Evolutionary conservation across 176 grass and related monocot genomes (phyloP), one percentile per base, ranked within the genome.

Genomic region (Oryza coarctata): DNA sequence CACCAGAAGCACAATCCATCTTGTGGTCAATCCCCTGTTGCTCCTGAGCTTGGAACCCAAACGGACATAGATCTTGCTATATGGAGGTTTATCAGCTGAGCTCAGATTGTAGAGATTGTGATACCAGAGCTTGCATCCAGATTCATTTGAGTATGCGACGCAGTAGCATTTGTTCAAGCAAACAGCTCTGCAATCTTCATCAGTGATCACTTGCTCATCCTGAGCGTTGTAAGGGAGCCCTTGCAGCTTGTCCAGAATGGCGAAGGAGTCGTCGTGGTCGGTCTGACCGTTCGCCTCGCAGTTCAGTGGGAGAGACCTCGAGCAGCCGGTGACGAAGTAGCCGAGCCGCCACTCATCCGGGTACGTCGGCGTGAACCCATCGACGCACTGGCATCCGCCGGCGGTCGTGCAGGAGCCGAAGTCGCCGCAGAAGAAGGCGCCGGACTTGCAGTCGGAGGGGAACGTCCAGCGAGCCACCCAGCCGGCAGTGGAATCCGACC

Each of bases 121-220:
- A 26, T 75, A 63, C 89, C 89, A 91, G 0, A 91, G 34, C 40
- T 45, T 77, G 84, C 89, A 91, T 58, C 61, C 74, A 15, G 62
- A 13, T 27, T 12, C 35, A 75, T 43, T 71, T 3, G 84, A 57
- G 67, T 83, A 91, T 18, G 89, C 89, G 2, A 83, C 45, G 22
- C 89, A 87, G 71, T 80, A 87, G 64, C 89, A 91, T 74, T 87
- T 87, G 74, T 22, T 87, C 41, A 20, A 4, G 22, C 88, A 90
- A 14, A 79, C 64, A 11, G 5, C 63, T 83, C 85, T 74, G 65
- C 88, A 90, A 38, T 86, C 73, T 41, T 82, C 55, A 7, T 70
- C 25, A 14, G 30, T 69, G 40, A 31, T 49, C 14, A 65, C 83
- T 27, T 38, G 38, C 43, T 82, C 85, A 64, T 40, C 70, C 35